Evolutionary conservation across 1,284 basidiomycete genomes (phyloP), one percentile per base, ranked within the genome.

Genomic region (Termitomyces sp.): DNA sequence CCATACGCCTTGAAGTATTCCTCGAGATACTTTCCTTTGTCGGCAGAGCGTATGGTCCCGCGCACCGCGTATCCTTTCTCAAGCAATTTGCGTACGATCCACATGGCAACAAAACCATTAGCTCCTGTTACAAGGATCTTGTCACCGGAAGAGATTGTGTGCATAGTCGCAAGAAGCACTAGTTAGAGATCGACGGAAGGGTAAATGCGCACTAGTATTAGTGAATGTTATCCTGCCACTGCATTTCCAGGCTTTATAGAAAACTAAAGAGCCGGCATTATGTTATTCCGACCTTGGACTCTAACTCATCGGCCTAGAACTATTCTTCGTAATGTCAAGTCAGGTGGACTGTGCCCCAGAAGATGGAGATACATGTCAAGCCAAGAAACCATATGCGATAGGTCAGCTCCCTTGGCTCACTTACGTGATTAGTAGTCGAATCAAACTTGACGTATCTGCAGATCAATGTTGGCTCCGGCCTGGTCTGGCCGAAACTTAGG

Each of bases 51-150:
- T 1, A 78, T 75, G 0, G 75, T 72, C 5, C 71, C 65, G 54
- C 74, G 66, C 38, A 74, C 72, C 6, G 61, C 55, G 55, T 74
- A 76, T 1, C 74, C 74, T 34, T 64, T 64, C 46, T 78, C 72
- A 21, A 80, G 70, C 17, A 78, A 69, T 17, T 42, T 66, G 38
- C 62, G 66, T 5, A 73, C 67, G 28, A 71, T 61, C 72, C 71
- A 74, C 42, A 63, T 59, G 4, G 70, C 72, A 38, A 75, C 64
- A 57, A 64, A 75, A 21, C 73, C 73, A 53, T 70, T 74, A 4
- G 70, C 70, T 3, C 73, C 73, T 9, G 72, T 62, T 10, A 75
- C 71, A 47, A 75, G 70, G 15, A 74, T 67, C 61, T 69, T 71
- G 44, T 58, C 59, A 38, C 59, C 59, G 31, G 64, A n/a, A 13